A percentile compares a stretch with the other conserved stretches of the same genome.
phyloP scores from a whole-genome alignment of 768 basidiomycete species.

The Sarcomyxa edulis region DNA sequence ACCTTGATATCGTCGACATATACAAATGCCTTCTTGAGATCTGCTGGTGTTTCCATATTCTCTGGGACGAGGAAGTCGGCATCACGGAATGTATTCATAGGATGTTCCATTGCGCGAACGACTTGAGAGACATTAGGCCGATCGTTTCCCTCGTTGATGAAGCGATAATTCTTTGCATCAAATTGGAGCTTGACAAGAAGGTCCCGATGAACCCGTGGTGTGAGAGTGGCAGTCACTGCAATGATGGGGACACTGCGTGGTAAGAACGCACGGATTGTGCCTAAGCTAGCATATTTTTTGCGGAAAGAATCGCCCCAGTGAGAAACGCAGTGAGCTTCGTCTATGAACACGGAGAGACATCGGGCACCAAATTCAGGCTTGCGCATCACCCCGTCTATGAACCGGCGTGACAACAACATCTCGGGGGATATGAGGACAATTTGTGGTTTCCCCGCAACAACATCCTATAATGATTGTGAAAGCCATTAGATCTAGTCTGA shows the following conservation, averaged over 20 bases:
- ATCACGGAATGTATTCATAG: constrained; percentile 25
- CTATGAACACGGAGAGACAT: no score
- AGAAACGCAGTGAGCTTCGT: no score
- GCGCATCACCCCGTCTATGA: no score
- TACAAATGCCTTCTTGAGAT: constrained; percentile 22
- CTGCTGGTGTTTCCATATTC: not conserved
- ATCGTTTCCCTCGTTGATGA: constrained; percentile 26
- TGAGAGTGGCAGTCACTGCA: constrained; percentile 28
- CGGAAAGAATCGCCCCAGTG: no score
- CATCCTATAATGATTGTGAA: no score
- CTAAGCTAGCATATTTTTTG: constrained; percentile 23
- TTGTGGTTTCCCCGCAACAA: no score
- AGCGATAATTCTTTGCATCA: constrained; percentile 8
- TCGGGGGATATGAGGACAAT: no score
- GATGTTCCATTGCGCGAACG: constrained; percentile 26
- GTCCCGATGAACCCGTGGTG: constrained; percentile 19
- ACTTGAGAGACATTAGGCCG: constrained; percentile 26
- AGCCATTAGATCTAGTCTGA: no score
- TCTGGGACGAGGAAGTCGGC: constrained; percentile 25
- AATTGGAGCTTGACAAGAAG: constrained; percentile 22
- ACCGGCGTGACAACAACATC: no score
- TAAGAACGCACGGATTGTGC: constrained; percentile 22
- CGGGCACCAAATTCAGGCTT: no score
- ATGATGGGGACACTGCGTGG: constrained; percentile 23
- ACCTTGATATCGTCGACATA: constrained; percentile 22